A percentile compares a stretch with the other conserved stretches of the same genome.
phyloP scores from a whole-genome alignment of 1,284 basidiomycete genomes.

The Hemileia vastatrix region DNA sequence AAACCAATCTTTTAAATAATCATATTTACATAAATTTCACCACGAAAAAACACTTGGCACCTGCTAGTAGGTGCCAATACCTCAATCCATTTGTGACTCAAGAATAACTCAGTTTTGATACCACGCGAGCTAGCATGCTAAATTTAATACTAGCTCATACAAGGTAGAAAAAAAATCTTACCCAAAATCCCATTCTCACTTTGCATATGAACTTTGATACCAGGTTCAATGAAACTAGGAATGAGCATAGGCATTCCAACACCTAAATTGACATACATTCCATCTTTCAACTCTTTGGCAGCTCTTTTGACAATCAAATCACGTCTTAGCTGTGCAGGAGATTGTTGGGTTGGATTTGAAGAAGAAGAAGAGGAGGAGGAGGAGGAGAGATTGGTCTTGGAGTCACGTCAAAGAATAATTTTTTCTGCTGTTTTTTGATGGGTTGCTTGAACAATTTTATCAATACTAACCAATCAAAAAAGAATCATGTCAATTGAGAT shows the following conservation, averaged over 20 bases:
- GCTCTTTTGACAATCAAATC: slow-evolving; percentile 75
- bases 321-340: slow-evolving; percentile 50
- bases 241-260: slow-evolving; percentile 88
- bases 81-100: too few relatives aligned
- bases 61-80: too few relatives aligned
- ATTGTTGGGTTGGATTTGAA: too few relatives aligned
- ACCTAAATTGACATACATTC: slow-evolving; percentile 63
- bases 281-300: slow-evolving; percentile 80
- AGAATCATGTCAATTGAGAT: too few relatives aligned
- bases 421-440: slow-evolving; percentile 10
- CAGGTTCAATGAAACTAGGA: slow-evolving; percentile 66
- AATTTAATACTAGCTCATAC: too few relatives aligned
- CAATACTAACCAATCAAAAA: slow-evolving; percentile 18
- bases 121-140: too few relatives aligned
- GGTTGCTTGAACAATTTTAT: slow-evolving; percentile 18
- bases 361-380: too few relatives aligned
- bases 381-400: neutral
- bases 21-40: too few relatives aligned
- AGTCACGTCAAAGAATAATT: slow-evolving; percentile 10
- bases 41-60: too few relatives aligned
- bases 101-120: too few relatives aligned
- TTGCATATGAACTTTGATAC: slow-evolving; percentile 80
- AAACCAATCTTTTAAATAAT: too few relatives aligned
- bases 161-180: slow-evolving; percentile 16
- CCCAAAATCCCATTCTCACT: slow-evolving; percentile 87